These are phyloP conservation scores for Chaetomiaceae sp. DNA, from an alignment of 2,329 filamentous ascomycete genomes.

Conservation along the genomic window DNA sequence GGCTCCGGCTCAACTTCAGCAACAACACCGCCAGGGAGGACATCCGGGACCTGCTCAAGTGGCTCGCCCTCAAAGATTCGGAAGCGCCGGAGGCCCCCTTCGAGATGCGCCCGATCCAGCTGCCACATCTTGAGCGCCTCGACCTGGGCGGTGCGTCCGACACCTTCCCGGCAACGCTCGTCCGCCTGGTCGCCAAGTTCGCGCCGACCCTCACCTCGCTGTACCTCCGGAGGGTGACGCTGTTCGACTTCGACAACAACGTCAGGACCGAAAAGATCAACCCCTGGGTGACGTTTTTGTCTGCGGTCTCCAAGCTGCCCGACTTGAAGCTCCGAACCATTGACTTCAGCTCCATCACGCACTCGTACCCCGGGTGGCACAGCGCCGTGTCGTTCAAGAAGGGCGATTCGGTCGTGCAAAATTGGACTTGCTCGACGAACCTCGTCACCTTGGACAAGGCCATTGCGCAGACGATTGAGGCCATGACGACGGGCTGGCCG, in stretches of 20 bases:
- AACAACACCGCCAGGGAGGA: not conserved
- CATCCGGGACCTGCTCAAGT: slow-evolving; percentile 35
- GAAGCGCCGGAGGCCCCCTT: not conserved
- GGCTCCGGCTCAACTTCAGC: slow-evolving; percentile 51
- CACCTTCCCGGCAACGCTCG: slow-evolving; percentile 30
- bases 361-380: not conserved
- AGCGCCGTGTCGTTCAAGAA: slow-evolving; percentile 2
- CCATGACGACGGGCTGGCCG: not conserved
- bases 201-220: slow-evolving; percentile 41
- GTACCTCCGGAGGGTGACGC: slow-evolving; percentile 42
- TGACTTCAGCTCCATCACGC: slow-evolving; percentile 10
- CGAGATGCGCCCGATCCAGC: slow-evolving; percentile 24
- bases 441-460: slow-evolving; percentile 7
- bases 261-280: slow-evolving; percentile 25
- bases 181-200: slow-evolving; percentile 39
- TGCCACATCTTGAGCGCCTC: slow-evolving; percentile 37
- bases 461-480: not conserved
- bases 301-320: slow-evolving; percentile 25
- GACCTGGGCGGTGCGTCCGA: slow-evolving; percentile 42
- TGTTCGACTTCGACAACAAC: slow-evolving; percentile 16
- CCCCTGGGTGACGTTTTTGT: slow-evolving; percentile 40
- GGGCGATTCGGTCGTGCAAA: not conserved
- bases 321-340: slow-evolving; percentile 10
- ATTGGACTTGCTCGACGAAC: slow-evolving; percentile 6
- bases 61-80: slow-evolving; percentile 29